Base-by-base conservation (phyloP, 805 yeast genomes). In the Candida lessepsii region DNA sequence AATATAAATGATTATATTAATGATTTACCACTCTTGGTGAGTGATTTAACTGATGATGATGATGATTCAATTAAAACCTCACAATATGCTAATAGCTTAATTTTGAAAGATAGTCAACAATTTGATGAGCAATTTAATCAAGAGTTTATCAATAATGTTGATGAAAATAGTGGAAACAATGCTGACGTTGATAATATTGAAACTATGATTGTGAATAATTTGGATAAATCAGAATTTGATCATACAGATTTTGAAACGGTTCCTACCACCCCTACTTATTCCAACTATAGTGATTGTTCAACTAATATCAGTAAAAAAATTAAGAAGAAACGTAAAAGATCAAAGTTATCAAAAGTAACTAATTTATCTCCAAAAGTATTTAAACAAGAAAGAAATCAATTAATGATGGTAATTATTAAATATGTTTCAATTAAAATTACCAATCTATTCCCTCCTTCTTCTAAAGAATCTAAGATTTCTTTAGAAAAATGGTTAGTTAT, bases 371-470 rank as follows among this genome's bases (percentile, higher is more conserved):
- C 57, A 1, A 58, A 49, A 20, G 56, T 56, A 21, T 57, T 62
- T 48, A 53, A 54, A 34, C 40, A 48, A 14, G 69, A 67, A 46
- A 56, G 67, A 37, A 58, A 52, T 30, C 65, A 65, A 43, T 52
- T 70, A 24, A 70, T 70, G 75, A 62, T 61, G 35, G 58, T 69
- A 7, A 58, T 67, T 16, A 71, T 69, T 26, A 68, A 67, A 47
- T 70, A 69, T 44, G 53, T 68, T 25, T 64, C 73, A 4, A 65
- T 67, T 46, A 70, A 70, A 45, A 69, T 70, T 40, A 58, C 63
- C 23, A 67, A 69, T 44, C 60, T 71, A 3, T 69, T 67, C 47
- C 75, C 75, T 13, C 72, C 73, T 4, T 67, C 60, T 31, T 52
- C 62, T 3, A 35, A 44, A 16, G 49, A 47, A 35, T 32, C 38